Evolutionary conservation across 306 rosid species (phyloP), one percentile per base, ranked within the genome.

Genomic region (Cyamopsis tetragonoloba): DNA sequence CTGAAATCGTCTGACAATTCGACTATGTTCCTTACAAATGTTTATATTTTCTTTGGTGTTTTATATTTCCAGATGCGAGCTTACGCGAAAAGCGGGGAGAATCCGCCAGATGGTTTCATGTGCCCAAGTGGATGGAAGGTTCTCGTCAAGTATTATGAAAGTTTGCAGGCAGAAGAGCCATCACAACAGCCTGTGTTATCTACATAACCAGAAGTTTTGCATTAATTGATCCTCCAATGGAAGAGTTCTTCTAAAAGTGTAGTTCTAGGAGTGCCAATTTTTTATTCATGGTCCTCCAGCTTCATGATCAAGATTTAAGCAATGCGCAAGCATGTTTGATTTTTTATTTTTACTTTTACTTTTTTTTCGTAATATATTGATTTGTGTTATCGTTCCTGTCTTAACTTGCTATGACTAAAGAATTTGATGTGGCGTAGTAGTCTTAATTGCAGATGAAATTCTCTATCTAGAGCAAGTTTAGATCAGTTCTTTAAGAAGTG

Each of bases 101-200:
- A 79, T 80, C 99, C 96, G 17, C 99, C 99, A 0, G 92, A 90
- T 42, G 99, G 99, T 31, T 95, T 95, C 56, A 95, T 95, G 99
- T 95, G 97, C 53, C 97, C 97, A 8, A 73, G 83, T 24, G 99
- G 99, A 64, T 90, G 99, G 99, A 82, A 83, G 68, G 99, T 90
- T 68, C 88, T 95, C 37, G 97, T 90, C 28, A 74, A 85, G 35
- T 86, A 95, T 62, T 90, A 95, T 60, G 62, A 90, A 82, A 83
- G 95, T 81, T 82, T 90, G 83, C 96, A 95, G 68, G 81, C 78
- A 1, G 86, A 86, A 77, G 97, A 86, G 56, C 41, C 83, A 20
- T 57, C 83, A 4, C 80, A 56, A 63, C 92, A 88, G 50, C 83
- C 85, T 28, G 95, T 82, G 34, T 49, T 86, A 31, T 86, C 95